Base-by-base conservation (phyloP, 306 rosid genomes). In the Dalbergia oliveri region DNA sequence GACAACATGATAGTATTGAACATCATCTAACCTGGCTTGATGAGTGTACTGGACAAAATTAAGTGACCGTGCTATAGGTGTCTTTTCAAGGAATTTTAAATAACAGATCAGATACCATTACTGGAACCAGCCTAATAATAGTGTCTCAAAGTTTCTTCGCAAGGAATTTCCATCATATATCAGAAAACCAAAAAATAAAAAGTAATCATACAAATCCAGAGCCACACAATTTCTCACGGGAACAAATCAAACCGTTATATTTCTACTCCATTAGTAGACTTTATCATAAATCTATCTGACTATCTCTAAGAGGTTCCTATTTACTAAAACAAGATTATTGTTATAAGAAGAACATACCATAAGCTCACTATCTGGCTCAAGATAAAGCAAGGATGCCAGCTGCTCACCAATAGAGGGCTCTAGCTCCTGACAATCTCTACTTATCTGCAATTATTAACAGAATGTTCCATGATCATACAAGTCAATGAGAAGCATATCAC, bases 401-500 rank as follows among this genome's bases (percentile, higher is more conserved):
- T 96, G 98, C 92, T 96, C 99, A 72, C 99, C 99, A 37, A 96
- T 79, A 23, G 97, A 84, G 63, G 93, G 89, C 79, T 96, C 99
- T 64, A 96, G 87, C 91, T 96, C 99, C 84, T 96, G 99, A 79
- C 99, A 96, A 84, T 96, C 99, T 91, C 99, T 96, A 82, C 99
- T 96, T 84, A 96, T 96, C 99, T 96, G 97, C 93, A 87, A 74
- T 56, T 62, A 86, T 14, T 65, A 49, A 37, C 72, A 8, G 54
- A 85, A 71, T 57, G 51, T 82, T 77, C 18, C 41, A 56, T 14
- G 65, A 49, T 66, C 45, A 77, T n/a, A 21, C 57, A 37, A 37
- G 41, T 47, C 77, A 18, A 26, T 26, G 31, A 26, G 53, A 51
- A 23, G 79, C 11, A 16, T 43, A 43, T 56, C 82, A 75, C 66